phyloP scores from a whole-genome alignment of 78 protist species.

The Dictyostelium intermedium region DNA sequence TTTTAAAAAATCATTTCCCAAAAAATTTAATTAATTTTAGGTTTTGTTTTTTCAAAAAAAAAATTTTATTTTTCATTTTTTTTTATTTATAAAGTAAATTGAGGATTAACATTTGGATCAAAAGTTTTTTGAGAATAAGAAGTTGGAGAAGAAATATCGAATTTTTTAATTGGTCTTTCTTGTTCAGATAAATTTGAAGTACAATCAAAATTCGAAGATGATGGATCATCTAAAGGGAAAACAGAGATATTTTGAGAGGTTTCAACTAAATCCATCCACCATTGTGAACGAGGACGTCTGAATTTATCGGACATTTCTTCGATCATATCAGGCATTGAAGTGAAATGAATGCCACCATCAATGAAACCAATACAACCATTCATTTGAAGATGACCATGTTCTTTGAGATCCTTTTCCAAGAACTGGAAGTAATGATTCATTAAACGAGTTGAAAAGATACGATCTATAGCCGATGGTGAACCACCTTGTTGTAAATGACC shows the following conservation, averaged over 20 bases:
- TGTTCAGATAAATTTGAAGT: neutral
- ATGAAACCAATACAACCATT: slow-evolving; percentile 52
- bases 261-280: slow-evolving; percentile 53
- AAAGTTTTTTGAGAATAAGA: slow-evolving; percentile 8
- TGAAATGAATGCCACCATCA: slow-evolving; percentile 23
- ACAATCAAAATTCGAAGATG: neutral
- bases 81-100: slow-evolving; percentile 8
- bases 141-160: neutral
- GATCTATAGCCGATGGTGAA: slow-evolving; percentile 80
- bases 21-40: too few species aligned
- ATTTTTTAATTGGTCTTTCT: neutral
- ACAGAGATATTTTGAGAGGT: slow-evolving; percentile 37
- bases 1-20: too few species aligned
- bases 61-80: neutral
- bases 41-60: neutral
- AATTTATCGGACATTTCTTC: slow-evolving; percentile 23
- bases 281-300: slow-evolving; percentile 37
- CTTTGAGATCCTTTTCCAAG: neutral
- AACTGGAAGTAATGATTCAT: slow-evolving; percentile 31
- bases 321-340: slow-evolving; percentile 25
- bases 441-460: slow-evolving; percentile 52
- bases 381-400: neutral
- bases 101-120: slow-evolving; percentile 52
- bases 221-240: slow-evolving; percentile 9
- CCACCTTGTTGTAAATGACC: slow-evolving; percentile 90